Evolutionary conservation across 2,329 filamentous ascomycete genomes (phyloP), one percentile per base, ranked within the genome.

Genomic region (Falciphora oryzae): DNA sequence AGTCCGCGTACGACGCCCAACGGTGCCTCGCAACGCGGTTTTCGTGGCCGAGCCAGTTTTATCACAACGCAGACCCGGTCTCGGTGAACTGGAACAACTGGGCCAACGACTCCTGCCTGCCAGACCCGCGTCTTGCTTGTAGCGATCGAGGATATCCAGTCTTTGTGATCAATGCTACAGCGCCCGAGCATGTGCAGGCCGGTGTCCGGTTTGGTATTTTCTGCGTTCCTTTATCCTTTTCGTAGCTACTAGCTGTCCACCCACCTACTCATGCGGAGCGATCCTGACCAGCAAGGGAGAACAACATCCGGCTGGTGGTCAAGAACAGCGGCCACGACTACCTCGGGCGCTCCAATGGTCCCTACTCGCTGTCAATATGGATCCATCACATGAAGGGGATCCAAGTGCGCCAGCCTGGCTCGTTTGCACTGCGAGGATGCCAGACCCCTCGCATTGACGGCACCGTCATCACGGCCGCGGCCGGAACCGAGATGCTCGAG

Each of bases 401-500:
- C 78, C 56, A 69, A 0, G 76, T 78, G 44, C 76, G 78, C 58
- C 65, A 77, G 1, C 76, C 78, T 50, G 65, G 77, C 1, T 76
- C 74, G 1, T 81, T 84, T 68, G 73, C 69, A 22, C 78, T 81
- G 53, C 68, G 74, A 22, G 80, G 78, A 28, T 78, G 77, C 61
- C 65, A 64, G 8, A 68, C 72, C 1, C 1, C 38, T 7, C 16
- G 73, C 1, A 83, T 87, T 59, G 68, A 71, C 0, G 80, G 79
- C 0, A 77, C 77, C 25, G 81, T 82, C 2, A 76, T 87, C 22
- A 86, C 80, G 1, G 75, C 82, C 2, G 82, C 78, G 0, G 81
- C 84, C 0, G 86, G 85, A 7, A 75, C 81, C 0, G 79, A 83
- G 63, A 83, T 83, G 68, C 73, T 75, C 29, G 78, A 84, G 7